phyloP scores from a whole-genome alignment of 1,139 yeast genomes.

The Taphrina wiesneri region DNA sequence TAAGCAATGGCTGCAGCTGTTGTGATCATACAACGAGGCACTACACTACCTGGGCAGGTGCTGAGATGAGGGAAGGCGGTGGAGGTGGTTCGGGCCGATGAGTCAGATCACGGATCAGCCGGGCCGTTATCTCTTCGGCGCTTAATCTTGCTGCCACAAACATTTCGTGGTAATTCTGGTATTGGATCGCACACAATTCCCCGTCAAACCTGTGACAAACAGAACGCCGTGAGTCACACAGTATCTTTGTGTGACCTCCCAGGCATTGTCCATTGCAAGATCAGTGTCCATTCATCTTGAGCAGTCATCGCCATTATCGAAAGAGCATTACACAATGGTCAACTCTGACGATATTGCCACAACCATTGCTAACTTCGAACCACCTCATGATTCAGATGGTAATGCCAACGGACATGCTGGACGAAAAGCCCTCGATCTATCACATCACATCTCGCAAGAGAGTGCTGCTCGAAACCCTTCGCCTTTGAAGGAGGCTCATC shows the following conservation, averaged over 20 bases:
- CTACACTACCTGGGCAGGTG: no score
- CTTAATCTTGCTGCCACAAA: background rate
- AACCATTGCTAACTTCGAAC: slow-evolving; percentile 10
- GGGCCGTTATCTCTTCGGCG: background rate
- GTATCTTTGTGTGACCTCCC: no score
- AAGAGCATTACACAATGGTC: background rate
- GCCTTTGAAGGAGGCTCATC: slow-evolving; percentile 68
- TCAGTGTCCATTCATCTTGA: background rate
- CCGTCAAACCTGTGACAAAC: background rate
- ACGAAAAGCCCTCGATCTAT: slow-evolving; percentile 63
- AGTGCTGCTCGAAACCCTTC: slow-evolving; percentile 75
- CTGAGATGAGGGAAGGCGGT: background rate
- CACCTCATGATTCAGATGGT: background rate
- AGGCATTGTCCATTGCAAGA: background rate
- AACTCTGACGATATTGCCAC: background rate
- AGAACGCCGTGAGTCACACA: background rate
- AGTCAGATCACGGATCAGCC: background rate
- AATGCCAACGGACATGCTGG: slow-evolving; percentile 1
- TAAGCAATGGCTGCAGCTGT: no score
- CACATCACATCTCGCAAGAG: slow-evolving; percentile 75
- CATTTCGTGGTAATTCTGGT: background rate
- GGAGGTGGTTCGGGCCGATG: background rate
- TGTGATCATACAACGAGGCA: no score
- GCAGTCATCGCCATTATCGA: background rate
- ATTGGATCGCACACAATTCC: background rate